Base-by-base conservation (phyloP, 306 rosid species). In the Dalbergia cochinchinensis region DNA sequence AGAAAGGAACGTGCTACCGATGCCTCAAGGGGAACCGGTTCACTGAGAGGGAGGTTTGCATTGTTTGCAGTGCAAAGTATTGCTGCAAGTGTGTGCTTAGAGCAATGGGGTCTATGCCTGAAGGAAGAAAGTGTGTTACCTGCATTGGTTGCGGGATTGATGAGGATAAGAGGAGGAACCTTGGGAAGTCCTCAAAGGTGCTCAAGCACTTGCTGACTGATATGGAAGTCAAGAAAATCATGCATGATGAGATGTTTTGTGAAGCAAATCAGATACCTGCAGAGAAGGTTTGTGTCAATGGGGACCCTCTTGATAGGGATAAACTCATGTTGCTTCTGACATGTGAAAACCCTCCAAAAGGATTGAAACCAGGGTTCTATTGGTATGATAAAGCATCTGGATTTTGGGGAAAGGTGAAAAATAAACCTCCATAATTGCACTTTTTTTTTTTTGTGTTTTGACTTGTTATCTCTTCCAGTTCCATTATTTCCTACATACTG, bases 81-180 rank as follows among this genome's bases (percentile, higher is more conserved):
- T 94, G 98, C 62, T n/a, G 35, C 31, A 47, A 50, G 16, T 94
- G 98, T 77, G 87, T 94, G 41, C 35, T 90, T 11, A 87, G 88
- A 83, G 92, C 87, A 79, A 94, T 91, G 98, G 97, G 98, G 77
- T 76, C 94, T 9, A 91, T 94, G 98, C 93, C 97, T 2, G 87
- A 94, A 83, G 98, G 98, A 16, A 88, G 98, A 55, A 94, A 94
- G 73, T 91, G 98, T 78, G 55, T 94, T 15, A 47, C 73, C 68
- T 94, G 97, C 85, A 91, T 90, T 77, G 89, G 88, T 45, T 15
- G 6, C 26, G 41, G 79, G 45, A 89, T 94, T 62, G 89, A 91
- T 45, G 98, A 94, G 87, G 70, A 15, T 1, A 86, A 83, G 63
- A 60, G 97, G 31, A 54, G 77, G 57, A 85, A 9, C 5, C 65